These are phyloP conservation scores for Hypsizygus marmoreus DNA, from an alignment of 768 basidiomycete species.

Conservation along the genomic window DNA sequence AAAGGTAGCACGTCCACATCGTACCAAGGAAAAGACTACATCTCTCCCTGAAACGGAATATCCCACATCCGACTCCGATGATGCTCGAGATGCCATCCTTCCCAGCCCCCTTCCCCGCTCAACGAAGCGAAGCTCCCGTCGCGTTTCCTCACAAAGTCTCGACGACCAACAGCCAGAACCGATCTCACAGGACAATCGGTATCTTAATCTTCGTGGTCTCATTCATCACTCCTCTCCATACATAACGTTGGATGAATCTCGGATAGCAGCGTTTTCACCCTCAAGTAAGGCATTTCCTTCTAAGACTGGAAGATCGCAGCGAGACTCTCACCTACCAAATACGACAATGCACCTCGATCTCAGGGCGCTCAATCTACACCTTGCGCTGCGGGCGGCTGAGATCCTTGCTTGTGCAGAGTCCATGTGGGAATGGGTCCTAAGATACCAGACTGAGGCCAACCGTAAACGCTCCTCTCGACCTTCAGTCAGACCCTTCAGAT, in stretches of 20 bases:
- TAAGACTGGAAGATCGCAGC: constrained; percentile 10
- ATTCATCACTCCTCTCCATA: constrained; percentile 44
- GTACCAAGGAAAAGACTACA: constrained; percentile 2
- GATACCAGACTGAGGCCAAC: constrained; percentile 39
- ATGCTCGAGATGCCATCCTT: constrained; percentile 36
- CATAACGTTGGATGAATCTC: constrained; percentile 47
- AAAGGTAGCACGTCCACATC: constrained; percentile 8
- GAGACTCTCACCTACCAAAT: constrained; percentile 51
- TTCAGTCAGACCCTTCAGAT: constrained; percentile 7
- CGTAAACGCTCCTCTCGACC: constrained; percentile 6
- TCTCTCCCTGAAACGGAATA: constrained; percentile 18
- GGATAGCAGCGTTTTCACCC: constrained; percentile 44
- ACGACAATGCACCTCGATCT: constrained; percentile 55
- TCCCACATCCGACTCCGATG: constrained; percentile 32
- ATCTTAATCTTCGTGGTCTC: constrained; percentile 36
- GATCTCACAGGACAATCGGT: constrained; percentile 30
- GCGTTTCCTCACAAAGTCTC: constrained; percentile 18
- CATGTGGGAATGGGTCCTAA: constrained; percentile 79
- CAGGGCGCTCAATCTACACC: constrained; percentile 60
- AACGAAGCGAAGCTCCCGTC: constrained; percentile 19
- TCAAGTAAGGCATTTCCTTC: constrained; percentile 29
- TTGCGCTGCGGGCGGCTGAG: constrained; percentile 61
- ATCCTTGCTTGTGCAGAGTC: constrained; percentile 71
- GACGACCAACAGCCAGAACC: constrained; percentile 17
- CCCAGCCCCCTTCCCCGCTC: constrained; percentile 27